Evolutionary conservation across 306 rosid genomes (phyloP).

Genomic region (Pterocarpus macrocarpus): DNA sequence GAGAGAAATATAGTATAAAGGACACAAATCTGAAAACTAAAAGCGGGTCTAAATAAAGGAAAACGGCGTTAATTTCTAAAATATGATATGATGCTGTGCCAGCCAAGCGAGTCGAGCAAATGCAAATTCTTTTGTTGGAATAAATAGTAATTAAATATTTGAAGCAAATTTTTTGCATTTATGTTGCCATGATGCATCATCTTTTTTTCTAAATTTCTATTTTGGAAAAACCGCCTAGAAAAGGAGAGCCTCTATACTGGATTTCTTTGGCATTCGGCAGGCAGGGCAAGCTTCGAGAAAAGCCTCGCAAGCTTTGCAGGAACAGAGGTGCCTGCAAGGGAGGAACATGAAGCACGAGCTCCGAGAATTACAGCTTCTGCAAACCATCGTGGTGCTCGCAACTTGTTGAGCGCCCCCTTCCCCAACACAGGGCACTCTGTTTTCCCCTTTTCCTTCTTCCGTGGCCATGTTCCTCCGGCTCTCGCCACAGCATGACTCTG

Average conservation of each 20-base stretch:
- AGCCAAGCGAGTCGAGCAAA: too few relatives aligned
- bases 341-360: conserved; percentile 66
- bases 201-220: too few relatives aligned
- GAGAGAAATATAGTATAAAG: background rate
- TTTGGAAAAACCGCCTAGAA: conserved; percentile 55
- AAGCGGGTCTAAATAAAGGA: background rate
- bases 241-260: conserved; percentile 69
- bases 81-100: background rate
- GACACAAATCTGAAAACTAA: background rate
- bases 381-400: conserved; percentile 41
- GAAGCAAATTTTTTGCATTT: too few relatives aligned
- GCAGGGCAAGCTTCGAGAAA: conserved; percentile 74
- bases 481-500: conserved; percentile 65
- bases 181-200: too few relatives aligned
- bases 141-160: too few relatives aligned
- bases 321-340: conserved; percentile 88
- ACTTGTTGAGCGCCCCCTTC: too few relatives aligned
- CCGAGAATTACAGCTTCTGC: conserved; percentile 64
- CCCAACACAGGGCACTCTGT: background rate
- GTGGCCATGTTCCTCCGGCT: background rate
- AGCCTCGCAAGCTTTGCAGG: conserved; percentile 73
- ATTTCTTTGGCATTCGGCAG: conserved; percentile 66
- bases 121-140: too few relatives aligned
- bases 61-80: background rate
- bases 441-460: conserved; percentile 18